Conservation (phyloP, 202 grass and related monocot genomes). For the Brachypodium distachyon region DNA sequence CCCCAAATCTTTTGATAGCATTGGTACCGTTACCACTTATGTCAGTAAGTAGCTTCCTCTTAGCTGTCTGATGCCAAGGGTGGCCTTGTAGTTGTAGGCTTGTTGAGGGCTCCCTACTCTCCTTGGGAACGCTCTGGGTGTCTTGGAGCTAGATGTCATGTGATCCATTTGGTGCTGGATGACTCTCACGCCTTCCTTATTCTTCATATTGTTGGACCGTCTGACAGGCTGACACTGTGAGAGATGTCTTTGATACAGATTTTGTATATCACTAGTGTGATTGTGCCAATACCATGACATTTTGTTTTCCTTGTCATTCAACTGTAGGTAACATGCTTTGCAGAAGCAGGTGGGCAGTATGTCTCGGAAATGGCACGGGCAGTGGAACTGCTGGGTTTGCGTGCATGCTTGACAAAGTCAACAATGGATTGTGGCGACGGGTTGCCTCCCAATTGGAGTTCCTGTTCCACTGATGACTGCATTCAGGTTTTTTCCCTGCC, state of each 20-base stretch:
- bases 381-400: slow-evolving; percentile 65
- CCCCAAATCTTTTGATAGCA: neutral
- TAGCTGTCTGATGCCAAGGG: too few relatives aligned
- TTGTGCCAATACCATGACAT: neutral
- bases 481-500: slow-evolving; percentile 52
- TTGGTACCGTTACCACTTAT: too few relatives aligned
- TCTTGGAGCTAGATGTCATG: neutral
- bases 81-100: neutral
- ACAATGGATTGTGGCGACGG: slow-evolving; percentile 87
- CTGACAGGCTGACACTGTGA: neutral
- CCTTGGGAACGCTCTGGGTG: neutral
- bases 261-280: too few relatives aligned
- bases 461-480: slow-evolving; percentile 59
- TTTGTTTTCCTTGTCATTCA: neutral
- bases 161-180: neutral
- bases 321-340: slow-evolving; percentile 86
- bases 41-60: too few relatives aligned
- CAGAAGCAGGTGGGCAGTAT: slow-evolving; percentile 89
- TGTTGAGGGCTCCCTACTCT: neutral
- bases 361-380: slow-evolving; percentile 79
- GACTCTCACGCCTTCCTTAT: neutral
- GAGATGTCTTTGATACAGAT: too few relatives aligned
- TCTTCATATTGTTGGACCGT: neutral
- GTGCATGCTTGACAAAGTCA: slow-evolving; percentile 84
- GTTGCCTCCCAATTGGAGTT: slow-evolving; percentile 71